Conservation (phyloP, 352 stramenopile species). For the Phytophthora cryptogea region DNA sequence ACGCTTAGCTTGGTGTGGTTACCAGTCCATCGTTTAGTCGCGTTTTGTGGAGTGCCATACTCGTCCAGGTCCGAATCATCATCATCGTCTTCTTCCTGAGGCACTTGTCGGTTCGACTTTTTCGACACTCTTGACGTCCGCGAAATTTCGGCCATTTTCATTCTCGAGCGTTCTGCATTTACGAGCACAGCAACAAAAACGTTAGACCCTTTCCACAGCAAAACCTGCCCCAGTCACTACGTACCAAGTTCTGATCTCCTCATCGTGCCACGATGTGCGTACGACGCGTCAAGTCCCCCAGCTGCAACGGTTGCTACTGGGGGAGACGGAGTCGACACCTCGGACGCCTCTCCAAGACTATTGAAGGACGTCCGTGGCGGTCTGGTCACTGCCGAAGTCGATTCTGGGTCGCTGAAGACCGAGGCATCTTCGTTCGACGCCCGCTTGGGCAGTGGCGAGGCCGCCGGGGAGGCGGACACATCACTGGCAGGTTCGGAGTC, state of each 20-base stretch:
- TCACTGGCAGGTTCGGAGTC: conserved; percentile 45
- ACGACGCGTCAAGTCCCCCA: conserved; percentile 27
- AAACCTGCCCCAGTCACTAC: conserved; percentile 3
- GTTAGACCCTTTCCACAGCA: conserved; percentile 14
- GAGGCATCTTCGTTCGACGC: conserved; percentile 35
- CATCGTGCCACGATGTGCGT: conserved; percentile 36
- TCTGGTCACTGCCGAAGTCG: conserved; percentile 14
- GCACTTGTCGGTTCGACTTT: conserved; percentile 5
- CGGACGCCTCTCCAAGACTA: conserved; percentile 19
- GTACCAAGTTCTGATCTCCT: conserved; percentile 42
- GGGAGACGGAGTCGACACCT: conserved; percentile 7
- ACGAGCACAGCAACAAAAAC: conserved; percentile 9
- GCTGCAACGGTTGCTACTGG: conserved; percentile 5
- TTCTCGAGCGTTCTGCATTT: conserved; percentile 31
- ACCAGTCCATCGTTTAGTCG: conserved; percentile 25
- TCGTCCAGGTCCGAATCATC: conserved; percentile 31
- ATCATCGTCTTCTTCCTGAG: conserved; percentile 17
- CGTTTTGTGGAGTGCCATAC: conserved; percentile 14
- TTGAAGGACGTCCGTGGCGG: conserved; percentile 15
- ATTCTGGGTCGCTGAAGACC: conserved; percentile 26
- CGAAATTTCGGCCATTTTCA: conserved; percentile 27
- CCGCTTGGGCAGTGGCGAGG: conserved; percentile 24
- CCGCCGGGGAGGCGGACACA: conserved; percentile 31
- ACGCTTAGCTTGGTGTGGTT: conserved; percentile 37
- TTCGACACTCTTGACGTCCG: conserved; percentile 11